Base-by-base conservation (phyloP, 345 rosid species). In the Camelina laxa region DNA sequence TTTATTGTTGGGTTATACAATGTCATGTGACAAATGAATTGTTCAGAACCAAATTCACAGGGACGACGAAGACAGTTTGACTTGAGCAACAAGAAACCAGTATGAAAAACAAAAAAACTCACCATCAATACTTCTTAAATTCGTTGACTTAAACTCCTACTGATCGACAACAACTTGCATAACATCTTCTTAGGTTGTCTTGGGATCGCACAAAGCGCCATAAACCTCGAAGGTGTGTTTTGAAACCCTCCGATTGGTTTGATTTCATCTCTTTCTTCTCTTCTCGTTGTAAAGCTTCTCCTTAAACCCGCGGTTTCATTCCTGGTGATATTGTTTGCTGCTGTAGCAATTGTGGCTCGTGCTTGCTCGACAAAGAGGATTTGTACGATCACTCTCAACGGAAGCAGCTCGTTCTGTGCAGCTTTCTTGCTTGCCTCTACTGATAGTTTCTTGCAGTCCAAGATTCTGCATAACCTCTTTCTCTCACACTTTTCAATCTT, bases 391-490 rank as follows among this genome's bases (percentile, higher is more conserved):
- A 91, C 93, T 69, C 98, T 85, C 22, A 94, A 69, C 0, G 98
- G 98, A 48, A 94, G 93, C 14, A 86, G 73, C 82, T 94, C 97
- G 45, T 94, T 94, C 61, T 87, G 96, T 10, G 98, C 98, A 7
- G 98, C 97, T 36, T 87, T 96, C 89, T 88, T 91, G 81, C 98
- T 88, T 71, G 96, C 92, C 67, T 91, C 97, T 66, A 86, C 76
- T 4, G 98, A 85, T 38, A 94, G 88, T 75, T 89, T 94, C 84
- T 86, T 94, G 90, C 97, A 94, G 83, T 94, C 89, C 31, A 94
- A 84, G 70, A 86, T 76, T 72, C 91, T 81, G 59, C 98, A 91
- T 63, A 91, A 49, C 64, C 87, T 86, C 80, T 94, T 94, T 68
- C 97, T 80, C 60, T 94, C 97, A 15, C 81, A 75, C 89, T 91